phyloP scores from a whole-genome alignment of 768 basidiomycete species.

The Leucocoprinus leucothites region DNA sequence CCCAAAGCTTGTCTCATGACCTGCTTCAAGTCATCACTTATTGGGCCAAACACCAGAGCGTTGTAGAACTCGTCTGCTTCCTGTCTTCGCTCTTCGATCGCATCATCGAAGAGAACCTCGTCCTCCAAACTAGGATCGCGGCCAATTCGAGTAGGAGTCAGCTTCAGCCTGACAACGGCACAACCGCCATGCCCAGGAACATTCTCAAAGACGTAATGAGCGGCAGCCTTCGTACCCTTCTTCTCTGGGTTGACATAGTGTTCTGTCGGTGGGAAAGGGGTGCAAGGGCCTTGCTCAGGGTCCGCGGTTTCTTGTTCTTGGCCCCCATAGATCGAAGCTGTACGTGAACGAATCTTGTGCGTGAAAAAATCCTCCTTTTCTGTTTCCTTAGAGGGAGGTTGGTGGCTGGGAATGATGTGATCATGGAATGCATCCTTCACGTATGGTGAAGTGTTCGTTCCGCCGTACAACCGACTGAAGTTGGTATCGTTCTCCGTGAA shows the following conservation, averaged over 20 bases:
- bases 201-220: conserved; percentile 83
- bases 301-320: conserved; percentile 29
- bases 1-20: conserved; percentile 95
- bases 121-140: conserved; percentile 81
- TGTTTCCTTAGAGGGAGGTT: conserved; percentile 51
- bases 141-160: conserved; percentile 75
- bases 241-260: conserved; percentile 83
- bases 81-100: conserved; percentile 83
- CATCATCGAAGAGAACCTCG: conserved; percentile 85
- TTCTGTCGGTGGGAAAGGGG: conserved; percentile 50
- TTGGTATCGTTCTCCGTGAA: conserved; percentile 99
- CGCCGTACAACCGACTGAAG: conserved; percentile 86
- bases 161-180: conserved; percentile 90
- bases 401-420: conserved; percentile 87
- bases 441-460: conserved; percentile 75
- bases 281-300: conserved; percentile 53
- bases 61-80: conserved; percentile 98
- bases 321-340: conserved; percentile 39
- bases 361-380: conserved; percentile 43
- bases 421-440: conserved; percentile 99
- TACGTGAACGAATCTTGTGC: conserved; percentile 47
- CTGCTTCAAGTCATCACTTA: conserved; percentile 90
- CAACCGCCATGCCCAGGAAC: conserved; percentile 93
- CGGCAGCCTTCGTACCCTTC: conserved; percentile 89
- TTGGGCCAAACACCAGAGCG: conserved; percentile 73